Percentiles rank a stretch among this genome's conserved stretches.
Conservation (phyloP, 2,329 filamentous ascomycete species). For the Alternaria panax region DNA sequence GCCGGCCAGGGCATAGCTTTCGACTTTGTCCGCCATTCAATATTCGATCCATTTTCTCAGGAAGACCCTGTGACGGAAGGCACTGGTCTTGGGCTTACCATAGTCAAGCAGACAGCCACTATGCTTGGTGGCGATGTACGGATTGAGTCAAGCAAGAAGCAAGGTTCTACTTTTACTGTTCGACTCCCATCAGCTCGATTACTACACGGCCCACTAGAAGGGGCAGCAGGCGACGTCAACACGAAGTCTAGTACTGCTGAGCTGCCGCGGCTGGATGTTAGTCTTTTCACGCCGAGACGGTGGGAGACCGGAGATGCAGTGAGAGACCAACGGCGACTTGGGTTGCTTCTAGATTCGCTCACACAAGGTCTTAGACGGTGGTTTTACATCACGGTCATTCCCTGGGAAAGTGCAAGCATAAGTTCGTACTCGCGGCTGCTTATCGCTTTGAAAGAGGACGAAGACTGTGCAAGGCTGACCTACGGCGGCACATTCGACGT, state of each 20-base stretch:
- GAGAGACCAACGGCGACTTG: not conserved
- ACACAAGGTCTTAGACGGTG: constrained; percentile 4
- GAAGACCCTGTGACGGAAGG: constrained; percentile 10
- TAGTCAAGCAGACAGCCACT: constrained; percentile 12
- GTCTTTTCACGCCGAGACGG: constrained; percentile 4
- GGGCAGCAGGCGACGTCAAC: not conserved
- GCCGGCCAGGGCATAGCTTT: constrained; percentile 8
- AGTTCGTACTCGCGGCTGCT: not conserved
- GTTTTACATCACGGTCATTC: not conserved
- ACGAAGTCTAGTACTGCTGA: not conserved
- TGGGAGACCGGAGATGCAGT: not conserved
- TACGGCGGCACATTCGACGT: not conserved
- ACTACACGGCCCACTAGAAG: not conserved
- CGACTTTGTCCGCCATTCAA: constrained; percentile 10
- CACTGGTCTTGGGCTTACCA: constrained; percentile 13
- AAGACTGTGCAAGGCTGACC: not conserved
- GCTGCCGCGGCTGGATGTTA: constrained; percentile 1
- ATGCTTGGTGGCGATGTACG: constrained; percentile 2
- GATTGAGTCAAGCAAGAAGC: constrained; percentile 7
- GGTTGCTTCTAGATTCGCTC: constrained; percentile 4
- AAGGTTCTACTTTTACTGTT: constrained; percentile 10
- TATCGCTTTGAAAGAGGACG: constrained; percentile 5
- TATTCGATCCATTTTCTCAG: constrained; percentile 13
- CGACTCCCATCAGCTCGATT: not conserved
- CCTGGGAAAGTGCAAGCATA: constrained; percentile 5